Conservation (phyloP, 148 eudicot genomes). For the Chenopodium berlandieri region DNA sequence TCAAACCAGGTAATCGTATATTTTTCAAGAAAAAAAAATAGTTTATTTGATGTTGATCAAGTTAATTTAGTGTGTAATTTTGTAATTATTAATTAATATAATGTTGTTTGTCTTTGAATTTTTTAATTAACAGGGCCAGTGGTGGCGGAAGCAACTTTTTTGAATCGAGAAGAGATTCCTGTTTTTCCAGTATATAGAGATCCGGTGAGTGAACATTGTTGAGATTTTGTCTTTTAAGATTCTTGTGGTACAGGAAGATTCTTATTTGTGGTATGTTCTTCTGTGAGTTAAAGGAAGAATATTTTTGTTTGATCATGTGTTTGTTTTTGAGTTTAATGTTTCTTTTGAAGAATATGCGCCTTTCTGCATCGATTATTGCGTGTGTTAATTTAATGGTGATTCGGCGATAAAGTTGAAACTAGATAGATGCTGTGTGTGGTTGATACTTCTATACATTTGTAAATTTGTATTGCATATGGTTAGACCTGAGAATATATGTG, state of each 20-base stretch:
- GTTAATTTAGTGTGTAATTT: background rate
- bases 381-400: background rate
- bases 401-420: background rate
- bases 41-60: background rate
- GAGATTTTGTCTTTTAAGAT: slow-evolving; percentile 11
- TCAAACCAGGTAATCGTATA: slow-evolving; percentile 56
- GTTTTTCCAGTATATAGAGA: slow-evolving; percentile 87
- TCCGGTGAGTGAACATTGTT: slow-evolving; percentile 56
- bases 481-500: background rate
- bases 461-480: background rate
- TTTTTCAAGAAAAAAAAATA: too few relatives aligned
- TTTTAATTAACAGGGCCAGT: slow-evolving; percentile 67
- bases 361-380: background rate
- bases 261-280: background rate
- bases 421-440: background rate
- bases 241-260: slow-evolving; percentile 1
- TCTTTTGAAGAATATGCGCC: slow-evolving; percentile 1
- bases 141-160: slow-evolving; percentile 97
- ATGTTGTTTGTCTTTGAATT: background rate
- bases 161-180: slow-evolving; percentile 90
- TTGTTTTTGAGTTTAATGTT: background rate
- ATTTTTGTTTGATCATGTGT: background rate
- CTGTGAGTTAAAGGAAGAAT: background rate
- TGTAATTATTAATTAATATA: background rate
- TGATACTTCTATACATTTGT: background rate